Evolutionary conservation across 331 rosid genomes (phyloP).

Genomic region (Telfairia occidentalis): DNA sequence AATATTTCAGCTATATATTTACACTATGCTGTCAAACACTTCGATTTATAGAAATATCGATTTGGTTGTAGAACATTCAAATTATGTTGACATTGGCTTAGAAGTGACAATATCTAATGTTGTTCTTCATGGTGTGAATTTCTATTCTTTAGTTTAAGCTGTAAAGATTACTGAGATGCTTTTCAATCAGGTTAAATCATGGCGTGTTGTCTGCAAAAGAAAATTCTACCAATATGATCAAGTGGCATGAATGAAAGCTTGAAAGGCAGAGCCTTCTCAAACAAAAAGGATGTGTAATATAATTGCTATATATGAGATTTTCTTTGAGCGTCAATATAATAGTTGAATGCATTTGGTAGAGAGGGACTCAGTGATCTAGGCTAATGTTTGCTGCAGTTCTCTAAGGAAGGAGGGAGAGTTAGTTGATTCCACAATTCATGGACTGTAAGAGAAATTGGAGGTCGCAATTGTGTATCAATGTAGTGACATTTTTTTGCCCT

Average conservation of each 20-base stretch:
- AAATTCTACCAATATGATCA: slow-evolving; percentile 54
- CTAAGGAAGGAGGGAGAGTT: too few species aligned
- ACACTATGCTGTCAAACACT: background rate
- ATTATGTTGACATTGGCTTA: background rate
- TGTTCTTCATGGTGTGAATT: background rate
- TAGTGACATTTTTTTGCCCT: too few species aligned
- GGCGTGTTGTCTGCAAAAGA: slow-evolving; percentile 34
- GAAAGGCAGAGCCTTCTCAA: slow-evolving; percentile 47
- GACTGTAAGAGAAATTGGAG: too few species aligned
- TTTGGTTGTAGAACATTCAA: background rate
- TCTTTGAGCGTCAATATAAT: too few species aligned
- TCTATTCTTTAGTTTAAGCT: background rate
- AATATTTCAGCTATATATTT: background rate
- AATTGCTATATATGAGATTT: too few species aligned
- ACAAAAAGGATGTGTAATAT: slow-evolving; percentile 65
- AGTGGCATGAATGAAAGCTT: slow-evolving; percentile 54
- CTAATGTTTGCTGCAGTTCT: too few species aligned
- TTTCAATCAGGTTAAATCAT: slow-evolving; percentile 29
- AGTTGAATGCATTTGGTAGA: too few species aligned
- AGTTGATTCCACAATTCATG: too few species aligned
- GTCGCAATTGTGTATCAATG: too few species aligned
- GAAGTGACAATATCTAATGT: background rate
- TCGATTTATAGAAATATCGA: background rate
- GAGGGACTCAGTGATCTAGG: too few species aligned
- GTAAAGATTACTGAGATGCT: slow-evolving; percentile 12